Evolutionary conservation across 2,329 filamentous ascomycete genomes (phyloP).

Genomic region (Helicocarpus griseus): DNA sequence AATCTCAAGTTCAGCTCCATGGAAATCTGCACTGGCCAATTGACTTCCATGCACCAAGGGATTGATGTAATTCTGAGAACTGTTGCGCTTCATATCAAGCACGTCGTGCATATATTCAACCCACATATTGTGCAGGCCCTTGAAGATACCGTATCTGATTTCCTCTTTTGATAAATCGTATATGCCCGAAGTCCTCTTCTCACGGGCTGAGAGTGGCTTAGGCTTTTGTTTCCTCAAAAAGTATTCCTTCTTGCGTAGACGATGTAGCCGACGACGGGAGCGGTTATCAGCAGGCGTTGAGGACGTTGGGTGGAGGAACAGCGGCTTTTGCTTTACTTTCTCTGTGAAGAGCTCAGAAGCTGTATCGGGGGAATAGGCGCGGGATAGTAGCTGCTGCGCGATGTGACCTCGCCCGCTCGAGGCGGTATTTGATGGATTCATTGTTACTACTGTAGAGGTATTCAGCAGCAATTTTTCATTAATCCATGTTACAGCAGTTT

Average conservation of each 20-base stretch:
- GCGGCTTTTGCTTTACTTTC: conserved; percentile 71
- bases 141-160: conserved; percentile 65
- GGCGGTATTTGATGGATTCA: background rate
- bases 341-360: conserved; percentile 65
- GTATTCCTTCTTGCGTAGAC: conserved; percentile 39
- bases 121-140: conserved; percentile 71
- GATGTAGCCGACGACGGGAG: conserved; percentile 43
- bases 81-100: conserved; percentile 43
- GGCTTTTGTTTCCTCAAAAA: conserved; percentile 44
- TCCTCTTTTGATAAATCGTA: conserved; percentile 63
- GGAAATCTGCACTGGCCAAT: conserved; percentile 77
- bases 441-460: background rate
- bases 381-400: conserved; percentile 58
- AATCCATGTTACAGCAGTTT: background rate
- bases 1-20: conserved; percentile 76
- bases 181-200: conserved; percentile 63
- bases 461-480: background rate
- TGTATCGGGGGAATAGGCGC: conserved; percentile 68
- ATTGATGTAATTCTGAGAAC: conserved; percentile 37
- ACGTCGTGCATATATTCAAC: conserved; percentile 74
- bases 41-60: conserved; percentile 47
- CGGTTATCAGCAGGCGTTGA: conserved; percentile 49
- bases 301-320: conserved; percentile 68
- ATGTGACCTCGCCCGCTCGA: conserved; percentile 27
- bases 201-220: conserved; percentile 64